Base-by-base conservation (phyloP, 345 rosid genomes). In the Salix koriyanagi region DNA sequence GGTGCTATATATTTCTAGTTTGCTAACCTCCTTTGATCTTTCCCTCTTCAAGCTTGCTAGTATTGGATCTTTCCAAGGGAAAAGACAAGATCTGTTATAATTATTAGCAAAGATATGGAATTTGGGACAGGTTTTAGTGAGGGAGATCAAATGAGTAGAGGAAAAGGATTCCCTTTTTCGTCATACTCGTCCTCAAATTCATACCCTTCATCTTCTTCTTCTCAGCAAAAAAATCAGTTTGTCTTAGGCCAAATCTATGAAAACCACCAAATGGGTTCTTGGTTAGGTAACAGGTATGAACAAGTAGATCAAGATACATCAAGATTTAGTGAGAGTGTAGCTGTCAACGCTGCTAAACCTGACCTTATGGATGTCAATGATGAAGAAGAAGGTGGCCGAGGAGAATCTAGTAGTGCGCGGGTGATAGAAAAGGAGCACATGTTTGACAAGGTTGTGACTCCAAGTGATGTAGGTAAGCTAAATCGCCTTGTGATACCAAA, bases 391-490 rank as follows among this genome's bases (percentile, higher is more conserved):
- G 82, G 72, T 54, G 66, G 62, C 21, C 67, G 12, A 74, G 76
- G 67, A 75, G 79, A 39, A 16, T 73, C 62, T 52, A 75, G 56
- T 12, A 50, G n/a, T n/a, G 75, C n/a, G 15, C 48, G 26, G 34
- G 52, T 34, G 48, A 71, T 85, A 66, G 84, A 83, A 83, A 89
- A 75, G 82, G 92, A 86, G 77, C 86, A 83, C 82, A 84, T 81
- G 90, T 89, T 88, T 67, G 86, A 91, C 32, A 90, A 91, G 81
- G 90, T 89, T 56, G 86, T 78, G 23, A 89, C 92, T 3, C 90
- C 96, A 16, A 86, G 94, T 74, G 90, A 91, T 67, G 91, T 93
- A 26, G 89, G 92, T 21, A 90, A 90, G 80, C 87, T 88, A 6
- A 89, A 92, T 70, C 85, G 90, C 30, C 86, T 89, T 3, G 89